Conservation (phyloP, 129 eudicot species). For the Centaurea solstitialis region DNA sequence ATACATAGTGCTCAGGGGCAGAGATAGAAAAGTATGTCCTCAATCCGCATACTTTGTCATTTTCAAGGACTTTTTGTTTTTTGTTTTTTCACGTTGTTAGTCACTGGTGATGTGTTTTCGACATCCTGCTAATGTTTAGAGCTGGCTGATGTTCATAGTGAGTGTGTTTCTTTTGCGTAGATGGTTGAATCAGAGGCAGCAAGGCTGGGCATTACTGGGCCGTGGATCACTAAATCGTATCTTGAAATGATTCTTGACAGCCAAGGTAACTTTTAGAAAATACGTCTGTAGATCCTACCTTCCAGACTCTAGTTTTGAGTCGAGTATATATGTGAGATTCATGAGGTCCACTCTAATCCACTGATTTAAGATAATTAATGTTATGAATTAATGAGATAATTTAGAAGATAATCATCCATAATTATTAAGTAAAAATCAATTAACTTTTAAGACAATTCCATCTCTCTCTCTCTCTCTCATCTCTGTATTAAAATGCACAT, state of each 20-base stretch:
- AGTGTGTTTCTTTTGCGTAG: conserved; percentile 33
- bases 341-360: no score
- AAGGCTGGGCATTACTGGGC: conserved; percentile 79
- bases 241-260: conserved; percentile 95
- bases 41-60: not conserved
- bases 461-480: no score
- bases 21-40: conserved; percentile 69
- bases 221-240: conserved; percentile 98
- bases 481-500: no score
- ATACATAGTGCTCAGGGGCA: conserved; percentile 84
- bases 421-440: no score
- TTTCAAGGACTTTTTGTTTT: not conserved
- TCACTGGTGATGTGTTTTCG: not conserved
- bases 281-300: not conserved
- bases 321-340: no score
- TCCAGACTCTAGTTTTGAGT: not conserved
- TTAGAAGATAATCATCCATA: no score
- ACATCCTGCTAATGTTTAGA: not conserved
- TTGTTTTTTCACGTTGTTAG: not conserved
- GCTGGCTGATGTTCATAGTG: conserved; percentile 7
- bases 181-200: conserved; percentile 85
- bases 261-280: conserved; percentile 52
- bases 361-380: no score
- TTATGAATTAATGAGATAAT: no score
- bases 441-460: no score